Base-by-base conservation (phyloP, 148 eudicot genomes). In the Chenopodium berlandieri region DNA sequence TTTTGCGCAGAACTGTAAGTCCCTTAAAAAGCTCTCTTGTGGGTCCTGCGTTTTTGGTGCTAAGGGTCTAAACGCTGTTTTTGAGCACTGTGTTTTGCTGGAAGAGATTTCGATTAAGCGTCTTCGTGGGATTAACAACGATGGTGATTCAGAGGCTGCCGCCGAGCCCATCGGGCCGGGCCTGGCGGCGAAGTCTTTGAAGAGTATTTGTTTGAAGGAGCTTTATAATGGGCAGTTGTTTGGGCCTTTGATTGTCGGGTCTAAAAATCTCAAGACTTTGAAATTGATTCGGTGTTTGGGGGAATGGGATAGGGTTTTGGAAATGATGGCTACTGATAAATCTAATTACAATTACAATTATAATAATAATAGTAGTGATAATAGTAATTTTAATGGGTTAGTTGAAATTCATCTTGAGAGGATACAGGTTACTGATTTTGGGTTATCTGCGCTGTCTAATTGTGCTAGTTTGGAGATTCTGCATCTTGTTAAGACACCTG, bases 371-470 rank as follows among this genome's bases (percentile, higher is more conserved):
- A 10, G 5, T 25, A n/a, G 50, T 50, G 50, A 63, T 31, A 30
- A 23, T 8, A 65, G 7, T 14, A 56, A 83, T 11, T 73, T 86
- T 60, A 85, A 82, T 76, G 85, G 84, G 69, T 83, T 93, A 83
- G 85, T 81, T 4, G 97, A 93, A 82, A 81, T 93, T 62, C 92
- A 90, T 78, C 82, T 93, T 70, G 97, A 93, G 86, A 91, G 91
- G 83, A 84, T 91, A 71, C 97, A 91, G 73, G 92, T 93, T 56
- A 93, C 89, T n/a, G 97, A 93, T 84, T 47, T 78, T 16, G 97
- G 97, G 4, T 83, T 93, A 12, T 81, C 79, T 9, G 93, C 91
- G 0, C 71, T 93, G 0, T 84, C 93, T 0, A 86, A 72, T 19
- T 89, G 89, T 75, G 52, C 67, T 23, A 80, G 75, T 63, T 89